Conservation (phyloP, 2,329 filamentous ascomycete genomes). For the Balansia obtecta region DNA sequence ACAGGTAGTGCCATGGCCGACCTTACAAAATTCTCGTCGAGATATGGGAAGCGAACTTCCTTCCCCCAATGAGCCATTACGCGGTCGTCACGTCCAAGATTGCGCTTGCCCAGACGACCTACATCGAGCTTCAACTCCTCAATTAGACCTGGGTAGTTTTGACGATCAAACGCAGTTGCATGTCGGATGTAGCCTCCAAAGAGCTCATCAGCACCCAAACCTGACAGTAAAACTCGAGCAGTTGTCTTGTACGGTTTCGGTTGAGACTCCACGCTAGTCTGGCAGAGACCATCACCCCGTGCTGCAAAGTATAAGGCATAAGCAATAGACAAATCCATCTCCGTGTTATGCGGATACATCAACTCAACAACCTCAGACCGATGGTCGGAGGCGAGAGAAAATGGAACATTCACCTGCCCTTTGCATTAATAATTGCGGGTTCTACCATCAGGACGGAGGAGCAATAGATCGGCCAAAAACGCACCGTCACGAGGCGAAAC, state of each 20-base stretch:
- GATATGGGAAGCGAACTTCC: conserved; percentile 80
- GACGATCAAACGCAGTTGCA: conserved; percentile 57
- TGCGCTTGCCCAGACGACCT: conserved; percentile 76
- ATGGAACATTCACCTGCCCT: conserved; percentile 63
- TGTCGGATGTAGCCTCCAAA: conserved; percentile 91
- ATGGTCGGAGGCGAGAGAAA: conserved; percentile 58
- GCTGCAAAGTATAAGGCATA: conserved; percentile 92
- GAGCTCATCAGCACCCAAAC: conserved; percentile 88
- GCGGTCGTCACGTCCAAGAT: conserved; percentile 85
- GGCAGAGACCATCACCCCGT: conserved; percentile 49
- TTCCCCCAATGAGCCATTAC: conserved; percentile 81
- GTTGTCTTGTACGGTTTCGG: conserved; percentile 46
- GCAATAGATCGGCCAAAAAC: conserved; percentile 10
- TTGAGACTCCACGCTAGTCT: conserved; percentile 15
- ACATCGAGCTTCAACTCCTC: conserved; percentile 81
- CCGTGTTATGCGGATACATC: conserved; percentile 88
- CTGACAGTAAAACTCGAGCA: conserved; percentile 78
- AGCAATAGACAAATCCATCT: conserved; percentile 96
- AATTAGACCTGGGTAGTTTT: conserved; percentile 58
- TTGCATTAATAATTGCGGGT: not conserved
- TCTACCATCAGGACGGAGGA: not conserved
- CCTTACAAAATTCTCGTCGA: conserved; percentile 76
- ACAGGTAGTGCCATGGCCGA: conserved; percentile 67
- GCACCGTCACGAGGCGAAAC: conserved; percentile 73
- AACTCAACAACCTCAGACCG: conserved; percentile 58